Base-by-base conservation (phyloP, 2,329 filamentous ascomycete species). In the Pezicula radicicola region DNA sequence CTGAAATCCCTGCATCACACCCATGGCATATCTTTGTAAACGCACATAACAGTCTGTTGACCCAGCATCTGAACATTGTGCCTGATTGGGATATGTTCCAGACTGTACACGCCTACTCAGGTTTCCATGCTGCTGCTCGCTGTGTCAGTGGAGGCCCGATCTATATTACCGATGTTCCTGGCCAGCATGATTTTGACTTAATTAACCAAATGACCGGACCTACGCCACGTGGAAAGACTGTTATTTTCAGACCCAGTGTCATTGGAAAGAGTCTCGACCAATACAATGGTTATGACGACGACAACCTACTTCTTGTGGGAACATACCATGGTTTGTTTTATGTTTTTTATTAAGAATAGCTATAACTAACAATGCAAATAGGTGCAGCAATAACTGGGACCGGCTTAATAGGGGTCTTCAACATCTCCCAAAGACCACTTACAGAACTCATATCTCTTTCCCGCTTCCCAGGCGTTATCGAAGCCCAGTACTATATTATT, bases 21-120 rank as follows among this genome's bases (percentile, higher is more conserved):
- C 83, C 92, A 0, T 99, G 94, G 93, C 94, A 99, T 68, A 80
- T 97, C 35, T 99, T 95, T 76, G 84, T 87, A 57, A 99, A 97
- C 65, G 93, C 93, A 0, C 89, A 97, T 70, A 97, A 96, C 66
- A 79, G 83, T 30, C 76, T 97, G 1, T 75, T 97, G 13, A 92
- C 88, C 2, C 85, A 90, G 56, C 87, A 94, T 63, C 76, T 97
- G 30, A 96, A 97, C 60, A 82, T 91, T 1, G 72, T 97, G 1
- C 93, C 94, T 0, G 92, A 97, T 68, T 87, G 83, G 81, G 83
- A 87, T 59, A 86, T 87, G 83, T 87, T 87, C 63, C 83, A 86
- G 60, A 85, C 83, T 1, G 72, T 73, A 2, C 80, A 84, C 55
- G 72, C 77, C 21, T 96, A 89, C 67, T 88, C 88, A 0, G 81